A percentile compares a stretch with the other conserved stretches of the same genome.
phyloP scores from a whole-genome alignment of 2,329 filamentous ascomycete genomes.

The Thielaviopsis populi region DNA sequence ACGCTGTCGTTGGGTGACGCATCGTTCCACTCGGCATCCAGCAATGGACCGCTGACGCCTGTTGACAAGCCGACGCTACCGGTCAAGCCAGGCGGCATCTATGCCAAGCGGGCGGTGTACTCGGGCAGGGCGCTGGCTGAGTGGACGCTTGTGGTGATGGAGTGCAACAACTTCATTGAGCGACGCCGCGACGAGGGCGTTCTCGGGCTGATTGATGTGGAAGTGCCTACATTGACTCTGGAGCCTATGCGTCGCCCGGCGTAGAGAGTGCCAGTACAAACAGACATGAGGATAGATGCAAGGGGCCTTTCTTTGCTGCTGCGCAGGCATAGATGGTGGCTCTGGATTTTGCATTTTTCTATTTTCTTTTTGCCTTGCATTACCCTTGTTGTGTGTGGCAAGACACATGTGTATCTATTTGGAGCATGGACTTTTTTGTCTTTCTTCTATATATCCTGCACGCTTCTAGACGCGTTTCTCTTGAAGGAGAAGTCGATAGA shows the following conservation, averaged over 20 bases:
- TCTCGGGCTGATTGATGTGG: constrained; percentile 48
- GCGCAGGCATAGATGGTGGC: not conserved
- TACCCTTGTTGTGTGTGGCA: not conserved
- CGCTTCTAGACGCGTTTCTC: not conserved
- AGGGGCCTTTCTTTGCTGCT: too few relatives aligned
- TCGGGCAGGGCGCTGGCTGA: constrained; percentile 61
- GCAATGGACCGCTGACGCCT: not conserved
- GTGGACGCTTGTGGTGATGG: constrained; percentile 59
- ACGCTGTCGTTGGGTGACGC: not conserved
- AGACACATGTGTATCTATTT: not conserved
- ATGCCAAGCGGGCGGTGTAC: constrained; percentile 40
- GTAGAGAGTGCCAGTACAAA: constrained; percentile 11
- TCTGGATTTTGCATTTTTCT: constrained; percentile 6
- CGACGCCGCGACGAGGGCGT: constrained; percentile 60
- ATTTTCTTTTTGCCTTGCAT: not conserved
- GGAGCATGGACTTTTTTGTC: not conserved
- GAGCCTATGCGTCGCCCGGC: constrained; percentile 27
- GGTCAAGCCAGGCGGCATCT: constrained; percentile 32
- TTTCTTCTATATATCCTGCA: not conserved
- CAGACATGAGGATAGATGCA: not conserved
- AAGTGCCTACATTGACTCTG: constrained; percentile 33
- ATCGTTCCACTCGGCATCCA: not conserved
- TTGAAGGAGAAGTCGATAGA: not conserved
- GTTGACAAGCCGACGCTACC: constrained; percentile 24
- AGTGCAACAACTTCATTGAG: constrained; percentile 72